Evolutionary conservation across 176 grass and related monocot species (phyloP).

Genomic region (Aegilops sharonensis): DNA sequence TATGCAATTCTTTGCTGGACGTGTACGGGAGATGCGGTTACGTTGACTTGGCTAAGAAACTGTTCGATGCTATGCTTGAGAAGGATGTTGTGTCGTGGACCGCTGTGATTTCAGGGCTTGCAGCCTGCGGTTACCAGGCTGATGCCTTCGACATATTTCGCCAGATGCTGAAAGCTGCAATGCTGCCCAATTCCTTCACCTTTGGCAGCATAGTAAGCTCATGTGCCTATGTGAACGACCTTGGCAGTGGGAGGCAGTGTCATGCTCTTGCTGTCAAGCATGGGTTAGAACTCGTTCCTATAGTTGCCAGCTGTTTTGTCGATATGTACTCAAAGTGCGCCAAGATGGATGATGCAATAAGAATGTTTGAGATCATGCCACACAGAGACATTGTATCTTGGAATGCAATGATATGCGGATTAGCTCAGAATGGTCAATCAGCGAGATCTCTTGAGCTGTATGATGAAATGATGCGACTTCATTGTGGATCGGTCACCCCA

Average conservation of each 20-base stretch:
- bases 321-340: conserved; percentile 14
- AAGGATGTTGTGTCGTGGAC: conserved; percentile 42
- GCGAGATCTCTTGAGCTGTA: background rate
- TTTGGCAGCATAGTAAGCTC: conserved; percentile 36
- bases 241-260: conserved; percentile 25
- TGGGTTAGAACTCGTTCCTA: conserved; percentile 17
- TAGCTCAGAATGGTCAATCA: background rate
- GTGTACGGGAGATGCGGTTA: conserved; percentile 21
- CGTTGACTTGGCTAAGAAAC: conserved; percentile 2
- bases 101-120: conserved; percentile 26
- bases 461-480: background rate
- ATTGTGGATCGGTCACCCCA: conserved; percentile 1
- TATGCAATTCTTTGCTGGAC: conserved; percentile 41
- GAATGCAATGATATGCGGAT: conserved; percentile 24
- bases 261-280: conserved; percentile 36
- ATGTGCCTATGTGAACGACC: conserved; percentile 2
- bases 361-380: background rate
- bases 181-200: conserved; percentile 34
- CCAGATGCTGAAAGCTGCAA: conserved; percentile 21
- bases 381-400: conserved; percentile 13
- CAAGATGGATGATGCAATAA: conserved; percentile 14
- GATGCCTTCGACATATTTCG: conserved; percentile 20
- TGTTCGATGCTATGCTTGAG: conserved; percentile 24
- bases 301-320: background rate
- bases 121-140: background rate